A percentile compares a stretch with the other conserved stretches of the same genome.
Evolutionary conservation across 2,329 filamentous ascomycete species (phyloP).

Genomic region (Hypoxylon sp.): DNA sequence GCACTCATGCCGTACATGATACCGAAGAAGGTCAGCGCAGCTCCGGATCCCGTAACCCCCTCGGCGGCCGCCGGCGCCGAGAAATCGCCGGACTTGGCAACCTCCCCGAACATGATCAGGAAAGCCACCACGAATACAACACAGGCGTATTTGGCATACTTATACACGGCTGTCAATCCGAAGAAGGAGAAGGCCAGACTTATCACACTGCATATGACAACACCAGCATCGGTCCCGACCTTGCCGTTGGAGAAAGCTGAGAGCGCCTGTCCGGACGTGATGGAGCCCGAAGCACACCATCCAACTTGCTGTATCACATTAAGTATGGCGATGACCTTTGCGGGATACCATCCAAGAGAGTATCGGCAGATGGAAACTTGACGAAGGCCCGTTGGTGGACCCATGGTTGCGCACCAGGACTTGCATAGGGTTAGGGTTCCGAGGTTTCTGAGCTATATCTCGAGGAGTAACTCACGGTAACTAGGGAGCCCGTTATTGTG

Average conservation of each 20-base stretch:
- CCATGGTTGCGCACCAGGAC: slow-evolving; percentile 61
- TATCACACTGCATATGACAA: slow-evolving; percentile 60
- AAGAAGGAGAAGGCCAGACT: slow-evolving; percentile 61
- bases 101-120: slow-evolving; percentile 57
- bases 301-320: slow-evolving; percentile 60
- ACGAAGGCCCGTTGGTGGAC: slow-evolving; percentile 58
- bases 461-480: slow-evolving; percentile 45
- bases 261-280: slow-evolving; percentile 60
- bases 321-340: slow-evolving; percentile 58
- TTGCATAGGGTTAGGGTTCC: slow-evolving; percentile 11
- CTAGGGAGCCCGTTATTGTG: slow-evolving; percentile 52
- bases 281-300: slow-evolving; percentile 59
- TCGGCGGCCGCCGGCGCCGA: slow-evolving; percentile 46
- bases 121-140: slow-evolving; percentile 57
- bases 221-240: slow-evolving; percentile 58
- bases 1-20: slow-evolving; percentile 57
- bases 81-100: slow-evolving; percentile 51
- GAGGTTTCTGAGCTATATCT: neutral
- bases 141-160: slow-evolving; percentile 60
- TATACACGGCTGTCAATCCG: slow-evolving; percentile 58
- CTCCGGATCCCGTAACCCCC: slow-evolving; percentile 51
- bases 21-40: slow-evolving; percentile 53
- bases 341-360: slow-evolving; percentile 60
- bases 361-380: slow-evolving; percentile 61
- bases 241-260: slow-evolving; percentile 54